Base-by-base conservation (phyloP, 2,329 filamentous ascomycete genomes). In the Dichotomopilus funicola region DNA sequence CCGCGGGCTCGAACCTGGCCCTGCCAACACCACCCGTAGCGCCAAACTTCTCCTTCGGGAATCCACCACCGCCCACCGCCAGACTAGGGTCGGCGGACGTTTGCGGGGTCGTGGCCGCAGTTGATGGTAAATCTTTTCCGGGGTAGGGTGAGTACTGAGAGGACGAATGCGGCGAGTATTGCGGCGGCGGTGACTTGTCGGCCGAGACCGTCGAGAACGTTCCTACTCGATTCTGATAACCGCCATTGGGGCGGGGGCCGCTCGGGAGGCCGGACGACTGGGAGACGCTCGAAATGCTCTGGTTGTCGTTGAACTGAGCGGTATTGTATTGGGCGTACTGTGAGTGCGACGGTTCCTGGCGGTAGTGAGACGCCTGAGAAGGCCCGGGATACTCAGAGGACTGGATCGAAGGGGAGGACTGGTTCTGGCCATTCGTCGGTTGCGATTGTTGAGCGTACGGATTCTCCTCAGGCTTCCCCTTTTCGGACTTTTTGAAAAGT, bases 401-500 rank as follows among this genome's bases (percentile, higher is more conserved):
- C n/a, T n/a, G n/a, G n/a, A n/a, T n/a, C n/a, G n/a, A n/a, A n/a
- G n/a, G n/a, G n/a, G n/a, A n/a, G n/a, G n/a, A n/a, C 19, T 27
- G 19, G 19, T 27, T 27, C 19, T 27, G 19, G 19, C 19, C 19
- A 38, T 51, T 9, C 53, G 66, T 67, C 5, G 68, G 69, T 52
- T 76, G 19, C 19, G 19, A 27, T 27, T 27, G 72, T 66, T 81
- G 75, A 51, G 81, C 80, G 63, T 86, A 85, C 5, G 82, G 82
- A 63, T 85, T 84, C 38, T 77, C 75, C 49, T 64, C 56, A 38
- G 60, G 74, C 56, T 78, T 78, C 35, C 66, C 69, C 51, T 78
- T 78, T 52, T 77, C 73, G 6, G 68, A 69, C 66, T 81, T 83
- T 71, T 78, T 82, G 60, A 79, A 74, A 61, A 83, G 78, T 19